Conservation (phyloP, 2,329 filamentous ascomycete genomes). For the Penicillium sp. region DNA sequence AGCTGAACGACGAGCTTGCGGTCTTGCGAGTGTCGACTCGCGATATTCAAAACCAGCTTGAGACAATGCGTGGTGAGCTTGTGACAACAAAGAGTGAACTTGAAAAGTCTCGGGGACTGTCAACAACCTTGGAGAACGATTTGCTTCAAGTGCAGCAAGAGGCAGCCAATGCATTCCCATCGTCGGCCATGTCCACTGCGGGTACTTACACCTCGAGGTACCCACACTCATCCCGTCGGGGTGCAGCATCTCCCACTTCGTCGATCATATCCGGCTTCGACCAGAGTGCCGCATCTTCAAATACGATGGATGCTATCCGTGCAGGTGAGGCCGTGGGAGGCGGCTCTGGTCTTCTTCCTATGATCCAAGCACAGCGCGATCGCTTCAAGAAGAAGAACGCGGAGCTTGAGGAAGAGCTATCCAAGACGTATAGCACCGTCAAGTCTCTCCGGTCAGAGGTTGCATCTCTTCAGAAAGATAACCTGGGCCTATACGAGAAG, state of each 20-base stretch:
- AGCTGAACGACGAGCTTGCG: constrained; percentile 89
- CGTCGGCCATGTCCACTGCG: constrained; percentile 83
- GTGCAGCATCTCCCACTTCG: constrained; percentile 81
- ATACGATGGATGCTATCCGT: constrained; percentile 58
- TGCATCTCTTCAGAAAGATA: constrained; percentile 90
- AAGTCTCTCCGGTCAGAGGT: constrained; percentile 88
- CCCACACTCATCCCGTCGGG: constrained; percentile 68
- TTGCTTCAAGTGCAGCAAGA: constrained; percentile 84
- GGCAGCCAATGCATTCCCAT: constrained; percentile 75
- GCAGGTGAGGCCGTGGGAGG: constrained; percentile 68
- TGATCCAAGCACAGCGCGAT: constrained; percentile 97
- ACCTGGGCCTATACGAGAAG: constrained; percentile 94
- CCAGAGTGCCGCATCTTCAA: constrained; percentile 54
- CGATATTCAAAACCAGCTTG: constrained; percentile 77
- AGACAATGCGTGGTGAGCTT: constrained; percentile 78
- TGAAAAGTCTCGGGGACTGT: constrained; percentile 78
- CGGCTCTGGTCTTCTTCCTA: constrained; percentile 86
- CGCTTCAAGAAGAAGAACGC: constrained; percentile 95
- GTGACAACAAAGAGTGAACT: constrained; percentile 81
- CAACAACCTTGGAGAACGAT: constrained; percentile 87
- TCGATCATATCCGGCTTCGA: constrained; percentile 99
- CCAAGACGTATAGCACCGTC: constrained; percentile 76
- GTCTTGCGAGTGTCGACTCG: constrained; percentile 91
- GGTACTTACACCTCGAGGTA: constrained; percentile 84
- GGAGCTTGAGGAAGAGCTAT: constrained; percentile 86